Evolutionary conservation across 352 stramenopile genomes (phyloP).

Genomic region (Poterioochromonas sp.): DNA sequence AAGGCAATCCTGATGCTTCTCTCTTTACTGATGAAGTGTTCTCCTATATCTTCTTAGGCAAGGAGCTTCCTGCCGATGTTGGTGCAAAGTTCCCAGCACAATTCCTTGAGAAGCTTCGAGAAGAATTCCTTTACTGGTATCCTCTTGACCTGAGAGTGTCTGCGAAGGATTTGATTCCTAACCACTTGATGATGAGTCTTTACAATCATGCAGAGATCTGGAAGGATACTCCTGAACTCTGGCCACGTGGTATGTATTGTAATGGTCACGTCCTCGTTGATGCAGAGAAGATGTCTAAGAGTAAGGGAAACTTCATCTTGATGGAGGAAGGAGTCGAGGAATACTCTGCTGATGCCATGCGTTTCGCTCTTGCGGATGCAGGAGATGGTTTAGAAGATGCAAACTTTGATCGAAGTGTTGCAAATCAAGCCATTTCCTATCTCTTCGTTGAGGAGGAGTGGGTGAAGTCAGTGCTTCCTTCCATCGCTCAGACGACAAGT

Average conservation of each 20-base stretch:
- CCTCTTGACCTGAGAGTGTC: slow-evolving; percentile 94
- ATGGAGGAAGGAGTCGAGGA: slow-evolving; percentile 89
- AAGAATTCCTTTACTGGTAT: slow-evolving; percentile 99
- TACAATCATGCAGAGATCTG: slow-evolving; percentile 98
- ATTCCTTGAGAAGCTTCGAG: slow-evolving; percentile 84
- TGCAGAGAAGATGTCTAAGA: slow-evolving; percentile 99
- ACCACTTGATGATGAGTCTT: slow-evolving; percentile 98
- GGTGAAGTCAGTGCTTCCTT: no score
- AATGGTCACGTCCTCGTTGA: slow-evolving; percentile 94
- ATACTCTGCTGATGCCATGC: slow-evolving; percentile 87
- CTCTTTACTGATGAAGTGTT: slow-evolving; percentile 89
- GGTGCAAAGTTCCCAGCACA: slow-evolving; percentile 81
- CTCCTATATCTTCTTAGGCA: slow-evolving; percentile 95
- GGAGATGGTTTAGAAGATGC: slow-evolving; percentile 96
- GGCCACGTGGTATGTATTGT: slow-evolving; percentile 94
- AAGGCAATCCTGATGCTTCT: slow-evolving; percentile 65
- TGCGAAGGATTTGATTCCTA: slow-evolving; percentile 89
- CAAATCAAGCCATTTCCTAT: slow-evolving; percentile 90
- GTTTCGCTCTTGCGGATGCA: slow-evolving; percentile 91
- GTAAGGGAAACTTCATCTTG: slow-evolving; percentile 97
- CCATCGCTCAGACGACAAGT: no score
- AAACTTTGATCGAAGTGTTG: slow-evolving; percentile 95
- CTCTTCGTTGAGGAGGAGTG: slow-evolving; percentile 93
- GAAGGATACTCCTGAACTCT: slow-evolving; percentile 90
- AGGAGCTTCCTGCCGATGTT: slow-evolving; percentile 62